Percentiles rank a stretch among this genome's conserved stretches.
These are phyloP conservation scores for Apiotrichum gracile DNA, from an alignment of 1,284 basidiomycete genomes.

Conservation along the genomic window DNA sequence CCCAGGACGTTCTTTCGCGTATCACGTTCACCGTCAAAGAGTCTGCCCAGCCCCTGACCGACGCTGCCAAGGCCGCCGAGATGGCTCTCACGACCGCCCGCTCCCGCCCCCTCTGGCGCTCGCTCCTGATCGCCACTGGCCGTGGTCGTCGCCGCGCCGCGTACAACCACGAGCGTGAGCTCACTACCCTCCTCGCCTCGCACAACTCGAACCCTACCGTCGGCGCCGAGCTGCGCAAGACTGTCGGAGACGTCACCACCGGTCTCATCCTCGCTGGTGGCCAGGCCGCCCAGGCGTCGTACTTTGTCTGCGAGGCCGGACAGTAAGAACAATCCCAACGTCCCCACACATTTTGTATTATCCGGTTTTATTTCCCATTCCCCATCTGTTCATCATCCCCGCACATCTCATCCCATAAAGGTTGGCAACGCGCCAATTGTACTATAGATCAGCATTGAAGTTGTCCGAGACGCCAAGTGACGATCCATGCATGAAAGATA, in stretches of 20 bases:
- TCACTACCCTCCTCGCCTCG: slow-evolving; percentile 60
- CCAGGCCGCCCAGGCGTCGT: slow-evolving; percentile 52
- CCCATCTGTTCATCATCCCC: background rate
- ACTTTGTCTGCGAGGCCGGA: slow-evolving; percentile 65
- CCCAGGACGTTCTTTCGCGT: slow-evolving; percentile 23
- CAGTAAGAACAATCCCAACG: slow-evolving; percentile 5
- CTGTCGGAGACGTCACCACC: slow-evolving; percentile 72
- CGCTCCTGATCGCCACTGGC: slow-evolving; percentile 60
- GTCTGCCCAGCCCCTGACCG: slow-evolving; percentile 41
- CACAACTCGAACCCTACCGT: slow-evolving; percentile 51
- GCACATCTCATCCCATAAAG: background rate
- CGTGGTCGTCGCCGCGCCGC: slow-evolving; percentile 63
- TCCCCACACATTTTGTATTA: background rate
- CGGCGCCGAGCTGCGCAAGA: slow-evolving; percentile 64
- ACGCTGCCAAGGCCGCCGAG: slow-evolving; percentile 54
- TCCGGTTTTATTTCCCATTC: background rate
- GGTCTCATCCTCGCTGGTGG: slow-evolving; percentile 60
- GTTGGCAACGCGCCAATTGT: no score
- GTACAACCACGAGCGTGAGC: slow-evolving; percentile 55
- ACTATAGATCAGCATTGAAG: background rate
- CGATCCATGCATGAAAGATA: slow-evolving; percentile 1
- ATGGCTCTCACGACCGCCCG: slow-evolving; percentile 50
- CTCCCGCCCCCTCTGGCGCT: slow-evolving; percentile 51
- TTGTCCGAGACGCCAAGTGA: background rate
- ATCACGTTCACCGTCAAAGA: slow-evolving; percentile 31